phyloP scores from a whole-genome alignment of 2,329 filamentous ascomycete species.

The Claviceps spartinae region DNA sequence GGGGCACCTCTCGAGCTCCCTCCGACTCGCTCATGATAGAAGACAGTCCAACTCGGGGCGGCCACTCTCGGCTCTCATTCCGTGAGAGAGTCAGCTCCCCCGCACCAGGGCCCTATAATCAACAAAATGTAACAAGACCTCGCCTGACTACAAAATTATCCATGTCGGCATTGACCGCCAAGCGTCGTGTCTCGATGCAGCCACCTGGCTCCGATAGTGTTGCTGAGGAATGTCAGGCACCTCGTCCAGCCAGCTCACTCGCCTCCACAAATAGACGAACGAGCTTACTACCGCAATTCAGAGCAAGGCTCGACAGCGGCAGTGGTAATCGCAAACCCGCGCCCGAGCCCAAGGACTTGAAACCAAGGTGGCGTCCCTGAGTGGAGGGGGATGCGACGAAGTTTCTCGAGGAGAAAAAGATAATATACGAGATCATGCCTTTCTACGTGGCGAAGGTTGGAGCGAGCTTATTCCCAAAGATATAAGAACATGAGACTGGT shows the following conservation, averaged over 20 bases:
- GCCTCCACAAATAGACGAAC: conserved; percentile 33
- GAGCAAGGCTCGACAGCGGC: conserved; percentile 17
- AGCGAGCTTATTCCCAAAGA: no score
- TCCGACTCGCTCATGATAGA: conserved; percentile 35
- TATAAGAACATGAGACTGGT: no score
- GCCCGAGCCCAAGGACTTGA: conserved; percentile 25
- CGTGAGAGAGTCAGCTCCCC: conserved; percentile 39
- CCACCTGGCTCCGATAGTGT: conserved; percentile 25
- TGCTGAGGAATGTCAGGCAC: conserved; percentile 16
- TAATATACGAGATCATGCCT: no score
- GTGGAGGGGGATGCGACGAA: not conserved
- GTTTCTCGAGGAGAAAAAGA: not conserved
- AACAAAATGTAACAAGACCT: conserved; percentile 31
- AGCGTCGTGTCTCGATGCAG: conserved; percentile 40
- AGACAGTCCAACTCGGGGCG: conserved; percentile 30
- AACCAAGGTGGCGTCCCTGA: conserved; percentile 36
- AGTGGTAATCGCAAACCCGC: conserved; percentile 30
- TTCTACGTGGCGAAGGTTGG: no score
- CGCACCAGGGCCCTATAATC: conserved; percentile 33
- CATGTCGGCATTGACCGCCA: conserved; percentile 25
- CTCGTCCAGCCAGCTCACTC: conserved; percentile 44
- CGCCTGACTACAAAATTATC: conserved; percentile 31
- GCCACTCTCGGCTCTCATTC: conserved; percentile 35
- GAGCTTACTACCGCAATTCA: conserved; percentile 40
- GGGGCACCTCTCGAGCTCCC: conserved; percentile 29